Percentiles rank a stretch among this genome's conserved stretches.
phyloP scores from a whole-genome alignment of 192 early-diverging fungal species.

The Rhizophagus sp. region DNA sequence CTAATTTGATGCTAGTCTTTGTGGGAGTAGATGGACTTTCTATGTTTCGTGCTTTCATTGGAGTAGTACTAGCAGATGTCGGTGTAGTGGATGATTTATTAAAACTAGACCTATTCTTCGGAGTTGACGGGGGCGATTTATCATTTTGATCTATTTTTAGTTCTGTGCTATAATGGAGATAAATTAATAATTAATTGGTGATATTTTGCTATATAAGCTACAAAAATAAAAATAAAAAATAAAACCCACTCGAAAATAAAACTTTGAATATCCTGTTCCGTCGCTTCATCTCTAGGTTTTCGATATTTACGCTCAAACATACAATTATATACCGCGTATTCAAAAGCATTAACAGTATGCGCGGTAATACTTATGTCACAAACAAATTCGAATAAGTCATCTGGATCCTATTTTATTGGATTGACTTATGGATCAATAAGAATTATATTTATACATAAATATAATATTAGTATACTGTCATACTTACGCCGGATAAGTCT shows the following conservation, averaged over 20 bases:
- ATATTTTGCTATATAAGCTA: not conserved
- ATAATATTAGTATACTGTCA: constrained; percentile 2
- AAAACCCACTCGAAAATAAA: constrained; percentile 47
- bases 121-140: not conserved
- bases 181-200: not conserved
- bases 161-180: not conserved
- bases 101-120: not conserved
- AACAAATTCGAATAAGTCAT: constrained; percentile 47
- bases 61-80: constrained; percentile 4
- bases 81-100: not conserved
- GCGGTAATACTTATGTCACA: constrained; percentile 44
- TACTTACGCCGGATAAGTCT: constrained; percentile 48
- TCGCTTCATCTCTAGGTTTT: constrained; percentile 48
- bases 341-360: constrained; percentile 51
- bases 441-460: not conserved
- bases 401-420: constrained; percentile 34
- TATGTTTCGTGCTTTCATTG: not conserved
- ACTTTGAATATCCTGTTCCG: constrained; percentile 52
- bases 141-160: not conserved
- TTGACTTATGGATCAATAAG: constrained; percentile 1
- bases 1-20: constrained; percentile 22
- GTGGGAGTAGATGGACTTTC: constrained; percentile 11
- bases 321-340: constrained; percentile 61
- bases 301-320: constrained; percentile 61
- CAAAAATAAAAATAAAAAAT: not conserved